Base-by-base conservation (phyloP, 176 grass and related monocot species). In the Avena sativa region DNA sequence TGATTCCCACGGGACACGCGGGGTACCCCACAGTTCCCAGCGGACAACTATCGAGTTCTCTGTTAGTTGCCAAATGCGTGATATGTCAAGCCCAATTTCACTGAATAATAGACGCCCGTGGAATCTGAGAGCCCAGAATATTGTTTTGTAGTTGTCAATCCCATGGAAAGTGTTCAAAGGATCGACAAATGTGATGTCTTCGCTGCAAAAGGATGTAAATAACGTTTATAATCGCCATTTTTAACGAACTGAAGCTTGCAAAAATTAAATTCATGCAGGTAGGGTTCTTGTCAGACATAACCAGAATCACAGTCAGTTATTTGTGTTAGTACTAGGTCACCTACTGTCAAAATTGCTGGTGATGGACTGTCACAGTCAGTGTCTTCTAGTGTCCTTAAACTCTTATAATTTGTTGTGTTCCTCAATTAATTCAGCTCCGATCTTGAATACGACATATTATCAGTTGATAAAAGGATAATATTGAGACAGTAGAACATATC, bases 41-140 rank as follows among this genome's bases (percentile, higher is more conserved):
- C 92, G 91, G 64, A 99, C 95, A 62, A 99, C 88, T 79, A 99
- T 99, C 2, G 80, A 91, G 74, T 87, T 96, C 78, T 99, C 97
- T 67, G 97, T 89, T 56, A 86, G 81, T 76, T 99, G 97, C 92
- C 93, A 99, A 48, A 99, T 88, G 48, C 97, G 94, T 10, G 84
- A 89, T 78, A 99, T 89, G 21, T 95, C 87, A 12, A 99, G 88
- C 61, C 90, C 85, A 43, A 94, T 99, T 68, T 99, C 94, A 0
- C 76, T 78, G 76, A 99, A 99, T 8, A 99, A 81, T 32, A 96
- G 88, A 46, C 89, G 81, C 6, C 93, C 92, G 20, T 99, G 97
- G 71, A 99, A 96, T 36, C 92, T 88, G 26, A 99, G 89, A 55
- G 97, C 94, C 97, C 94, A 99, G 88, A 99, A 96, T 59, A 99